Percentiles rank a stretch among this genome's conserved stretches.
Evolutionary conservation across 129 eudicot genomes (phyloP).

Genomic region (Artemisia tridentata): DNA sequence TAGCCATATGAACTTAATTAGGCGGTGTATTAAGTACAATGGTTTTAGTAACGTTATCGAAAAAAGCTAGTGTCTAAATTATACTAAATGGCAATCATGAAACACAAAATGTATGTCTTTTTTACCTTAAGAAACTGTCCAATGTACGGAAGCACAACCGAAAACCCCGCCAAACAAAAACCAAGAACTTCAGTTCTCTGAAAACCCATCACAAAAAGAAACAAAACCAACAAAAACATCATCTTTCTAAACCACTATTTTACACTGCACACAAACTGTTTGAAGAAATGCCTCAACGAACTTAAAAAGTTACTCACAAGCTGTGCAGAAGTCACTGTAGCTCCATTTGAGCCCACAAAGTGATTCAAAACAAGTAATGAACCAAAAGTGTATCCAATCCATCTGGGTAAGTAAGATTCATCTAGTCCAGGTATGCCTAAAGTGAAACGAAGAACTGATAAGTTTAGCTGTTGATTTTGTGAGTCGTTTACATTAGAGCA

Average conservation of each 20-base stretch:
- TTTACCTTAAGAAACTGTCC: conserved; percentile 88
- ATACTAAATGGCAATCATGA: neutral
- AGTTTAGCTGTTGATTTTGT: conserved; percentile 58
- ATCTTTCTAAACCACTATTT: neutral
- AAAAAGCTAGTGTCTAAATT: neutral
- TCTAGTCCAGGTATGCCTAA: conserved; percentile 84
- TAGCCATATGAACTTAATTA: too few relatives aligned
- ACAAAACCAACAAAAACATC: neutral
- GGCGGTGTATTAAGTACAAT: too few relatives aligned
- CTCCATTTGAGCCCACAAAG: conserved; percentile 56
- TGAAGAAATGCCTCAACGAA: conserved; percentile 14
- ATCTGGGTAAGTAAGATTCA: conserved; percentile 93
- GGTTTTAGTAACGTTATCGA: too few relatives aligned
- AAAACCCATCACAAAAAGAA: conserved; percentile 14
- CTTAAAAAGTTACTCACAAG: conserved; percentile 45
- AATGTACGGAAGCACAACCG: conserved; percentile 66
- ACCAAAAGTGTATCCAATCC: conserved; percentile 81
- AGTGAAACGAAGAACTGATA: conserved; percentile 95
- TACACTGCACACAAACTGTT: conserved; percentile 17
- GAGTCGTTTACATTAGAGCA: conserved; percentile 29
- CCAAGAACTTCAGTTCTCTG: conserved; percentile 85
- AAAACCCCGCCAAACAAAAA: conserved; percentile 75
- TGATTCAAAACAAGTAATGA: conserved; percentile 64
- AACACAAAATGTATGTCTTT: neutral
- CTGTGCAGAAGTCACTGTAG: conserved; percentile 59